phyloP scores from a whole-genome alignment of 495 filamentous ascomycete species.

The Staphylotrichum tortipilum region DNA sequence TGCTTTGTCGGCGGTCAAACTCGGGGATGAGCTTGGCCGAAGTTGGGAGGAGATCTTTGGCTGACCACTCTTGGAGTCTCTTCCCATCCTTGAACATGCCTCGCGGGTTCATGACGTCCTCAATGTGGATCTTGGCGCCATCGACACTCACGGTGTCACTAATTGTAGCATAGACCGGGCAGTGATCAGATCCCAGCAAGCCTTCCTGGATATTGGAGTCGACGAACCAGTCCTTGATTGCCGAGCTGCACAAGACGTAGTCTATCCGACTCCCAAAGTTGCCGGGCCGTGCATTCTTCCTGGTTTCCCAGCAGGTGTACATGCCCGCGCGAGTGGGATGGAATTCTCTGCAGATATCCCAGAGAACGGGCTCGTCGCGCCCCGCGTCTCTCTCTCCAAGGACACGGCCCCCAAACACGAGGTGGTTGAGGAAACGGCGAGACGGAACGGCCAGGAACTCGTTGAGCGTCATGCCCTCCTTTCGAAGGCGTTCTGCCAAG shows the following conservation, averaged over 20 bases:
- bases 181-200: constrained; percentile 92
- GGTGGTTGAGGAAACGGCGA: constrained; percentile 77
- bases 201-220: constrained; percentile 95
- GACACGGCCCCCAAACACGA: constrained; percentile 65
- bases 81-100: constrained; percentile 66
- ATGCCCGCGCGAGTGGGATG: constrained; percentile 74
- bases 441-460: constrained; percentile 61
- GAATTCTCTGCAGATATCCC: constrained; percentile 80
- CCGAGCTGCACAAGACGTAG: constrained; percentile 75
- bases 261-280: constrained; percentile 91
- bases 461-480: constrained; percentile 39
- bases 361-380: constrained; percentile 65
- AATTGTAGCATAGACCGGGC: constrained; percentile 59
- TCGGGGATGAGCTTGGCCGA: constrained; percentile 82
- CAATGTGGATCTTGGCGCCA: constrained; percentile 46
- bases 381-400: constrained; percentile 60
- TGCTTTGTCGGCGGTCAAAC: constrained; percentile 73
- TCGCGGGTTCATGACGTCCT: constrained; percentile 71
- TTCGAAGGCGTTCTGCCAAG: constrained; percentile 58
- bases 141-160: constrained; percentile 40
- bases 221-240: constrained; percentile 75
- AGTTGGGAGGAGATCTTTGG: constrained; percentile 57
- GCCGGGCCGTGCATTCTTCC: constrained; percentile 63
- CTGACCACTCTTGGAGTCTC: constrained; percentile 56
- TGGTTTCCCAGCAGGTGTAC: constrained; percentile 75